Conservation (phyloP, 140 eudicot genomes). For the Senecio squalidus region DNA sequence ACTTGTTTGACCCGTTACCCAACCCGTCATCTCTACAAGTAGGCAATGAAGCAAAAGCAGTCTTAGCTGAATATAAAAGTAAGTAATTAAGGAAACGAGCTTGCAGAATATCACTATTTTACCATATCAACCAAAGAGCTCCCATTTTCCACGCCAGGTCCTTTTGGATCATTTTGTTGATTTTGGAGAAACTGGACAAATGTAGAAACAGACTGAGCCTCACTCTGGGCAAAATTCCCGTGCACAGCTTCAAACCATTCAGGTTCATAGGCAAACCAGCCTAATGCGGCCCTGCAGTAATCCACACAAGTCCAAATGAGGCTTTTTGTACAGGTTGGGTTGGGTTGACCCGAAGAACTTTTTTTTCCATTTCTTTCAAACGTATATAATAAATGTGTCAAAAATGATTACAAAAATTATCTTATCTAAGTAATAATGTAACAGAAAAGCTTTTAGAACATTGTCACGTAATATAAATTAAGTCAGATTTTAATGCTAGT, state of each 20-base stretch:
- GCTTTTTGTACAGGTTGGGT: too few species aligned
- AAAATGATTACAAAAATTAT: too few species aligned
- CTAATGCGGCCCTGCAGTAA: slow-evolving; percentile 68
- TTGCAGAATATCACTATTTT: slow-evolving; percentile 21
- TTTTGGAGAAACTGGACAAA: slow-evolving; percentile 73
- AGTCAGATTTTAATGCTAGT: not conserved
- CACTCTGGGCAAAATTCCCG: slow-evolving; percentile 71
- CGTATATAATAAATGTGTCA: too few species aligned
- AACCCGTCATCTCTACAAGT: too few species aligned
- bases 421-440: too few species aligned
- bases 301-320: slow-evolving; percentile 12
- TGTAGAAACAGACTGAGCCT: slow-evolving; percentile 78
- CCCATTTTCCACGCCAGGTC: slow-evolving; percentile 51
- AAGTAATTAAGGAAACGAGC: not conserved
- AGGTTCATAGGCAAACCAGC: slow-evolving; percentile 93
- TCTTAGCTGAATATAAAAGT: too few species aligned
- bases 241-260: slow-evolving; percentile 80
- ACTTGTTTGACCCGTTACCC: not conserved
- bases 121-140: slow-evolving; percentile 52
- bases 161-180: slow-evolving; percentile 52
- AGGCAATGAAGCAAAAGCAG: too few species aligned
- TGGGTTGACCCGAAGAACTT: too few species aligned
- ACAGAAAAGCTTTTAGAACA: too few species aligned
- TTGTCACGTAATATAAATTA: too few species aligned
- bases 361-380: too few species aligned